These are phyloP conservation scores for Bipolaris sorokiniana DNA, from an alignment of 2,329 filamentous ascomycete genomes.

Conservation along the genomic window DNA sequence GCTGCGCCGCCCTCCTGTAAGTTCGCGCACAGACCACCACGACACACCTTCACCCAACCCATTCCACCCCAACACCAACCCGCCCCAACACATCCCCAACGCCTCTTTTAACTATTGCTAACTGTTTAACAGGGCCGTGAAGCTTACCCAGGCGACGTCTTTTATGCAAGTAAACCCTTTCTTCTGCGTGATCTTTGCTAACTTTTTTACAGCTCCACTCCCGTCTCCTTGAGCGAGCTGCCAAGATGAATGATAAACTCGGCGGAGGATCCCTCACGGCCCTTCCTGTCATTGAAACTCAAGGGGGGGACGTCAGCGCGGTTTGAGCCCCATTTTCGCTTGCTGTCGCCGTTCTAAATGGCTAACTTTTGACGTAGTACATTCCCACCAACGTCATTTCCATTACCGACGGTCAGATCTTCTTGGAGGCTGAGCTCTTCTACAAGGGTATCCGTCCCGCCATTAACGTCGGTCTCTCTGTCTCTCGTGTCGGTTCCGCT, in stretches of 20 bases:
- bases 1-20: conserved; percentile 84
- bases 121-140: conserved; percentile 73
- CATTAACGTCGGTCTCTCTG: conserved; percentile 99
- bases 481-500: conserved; percentile 99
- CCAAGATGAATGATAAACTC: conserved; percentile 97
- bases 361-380: conserved; percentile 57
- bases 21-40: background rate
- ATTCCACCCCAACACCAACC: no score
- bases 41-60: no score
- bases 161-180: conserved; percentile 14
- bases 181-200: no score
- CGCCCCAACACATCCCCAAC: no score
- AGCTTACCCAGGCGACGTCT: conserved; percentile 89
- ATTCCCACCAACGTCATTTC: conserved; percentile 99
- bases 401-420: conserved; percentile 98
- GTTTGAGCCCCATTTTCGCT: background rate
- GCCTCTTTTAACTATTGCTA: background rate
- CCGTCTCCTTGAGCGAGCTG: conserved; percentile 97
- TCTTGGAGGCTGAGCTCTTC: conserved; percentile 98
- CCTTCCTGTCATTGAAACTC: conserved; percentile 92
- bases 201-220: conserved; percentile 48
- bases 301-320: conserved; percentile 99
- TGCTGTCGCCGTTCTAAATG: no score
- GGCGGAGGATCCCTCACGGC: conserved; percentile 97
- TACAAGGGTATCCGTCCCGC: conserved; percentile 99